phyloP scores from a whole-genome alignment of 2,329 filamentous ascomycete species.

The Colletotrichum sidae region DNA sequence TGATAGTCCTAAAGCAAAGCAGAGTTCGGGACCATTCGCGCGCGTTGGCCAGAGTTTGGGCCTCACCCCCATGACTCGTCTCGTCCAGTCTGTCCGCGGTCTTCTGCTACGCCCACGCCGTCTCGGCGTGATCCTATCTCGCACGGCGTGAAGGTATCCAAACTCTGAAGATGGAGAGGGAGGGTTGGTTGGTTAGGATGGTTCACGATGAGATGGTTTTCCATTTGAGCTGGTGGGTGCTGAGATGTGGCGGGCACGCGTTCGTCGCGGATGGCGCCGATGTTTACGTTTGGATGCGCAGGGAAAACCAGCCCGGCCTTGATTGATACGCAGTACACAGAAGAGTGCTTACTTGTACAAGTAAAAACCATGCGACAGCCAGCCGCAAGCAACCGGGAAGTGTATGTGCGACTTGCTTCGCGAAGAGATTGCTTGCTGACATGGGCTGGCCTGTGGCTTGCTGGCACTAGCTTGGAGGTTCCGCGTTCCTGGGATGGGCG shows the following conservation, averaged over 20 bases:
- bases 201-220: constrained; percentile 13
- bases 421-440: no score
- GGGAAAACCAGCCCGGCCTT: constrained; percentile 2
- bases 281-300: constrained; percentile 10
- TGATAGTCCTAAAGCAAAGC: background rate
- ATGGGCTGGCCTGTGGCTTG: no score
- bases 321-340: background rate
- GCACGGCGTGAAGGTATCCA: constrained; percentile 30
- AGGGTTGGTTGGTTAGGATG: background rate
- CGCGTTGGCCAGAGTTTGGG: constrained; percentile 21
- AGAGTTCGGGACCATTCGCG: background rate
- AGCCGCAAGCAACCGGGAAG: no score
- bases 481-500: constrained; percentile 14
- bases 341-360: background rate
- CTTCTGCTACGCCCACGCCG: constrained; percentile 31
- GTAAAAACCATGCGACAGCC: no score
- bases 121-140: constrained; percentile 34
- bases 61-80: constrained; percentile 26
- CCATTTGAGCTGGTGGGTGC: background rate
- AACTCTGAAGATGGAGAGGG: constrained; percentile 8
- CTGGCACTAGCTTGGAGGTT: constrained; percentile 1
- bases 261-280: constrained; percentile 34
- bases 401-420: no score
- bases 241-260: constrained; percentile 26
- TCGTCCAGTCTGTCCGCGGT: constrained; percentile 11